phyloP scores from a whole-genome alignment of 805 yeast genomes.

The Kurtzmaniella cleridarum region DNA sequence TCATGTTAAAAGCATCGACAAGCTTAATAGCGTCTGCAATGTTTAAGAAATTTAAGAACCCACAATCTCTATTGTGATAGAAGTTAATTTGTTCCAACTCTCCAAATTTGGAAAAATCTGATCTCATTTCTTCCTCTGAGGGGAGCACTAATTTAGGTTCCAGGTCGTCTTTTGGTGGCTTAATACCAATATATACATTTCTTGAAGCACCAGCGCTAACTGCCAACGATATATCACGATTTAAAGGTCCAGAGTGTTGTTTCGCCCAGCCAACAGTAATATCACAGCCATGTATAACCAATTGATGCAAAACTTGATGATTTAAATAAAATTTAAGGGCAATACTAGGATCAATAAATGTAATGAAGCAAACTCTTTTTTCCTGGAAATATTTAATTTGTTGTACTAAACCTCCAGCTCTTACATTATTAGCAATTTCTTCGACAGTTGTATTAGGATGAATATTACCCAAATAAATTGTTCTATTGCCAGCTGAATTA shows the following conservation, averaged over 20 bases:
- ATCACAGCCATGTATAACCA: conserved; percentile 56
- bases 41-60: conserved; percentile 65
- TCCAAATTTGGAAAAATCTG: conserved; percentile 62
- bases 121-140: conserved; percentile 43
- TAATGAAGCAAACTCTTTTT: conserved; percentile 60
- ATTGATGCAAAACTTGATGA: conserved; percentile 50
- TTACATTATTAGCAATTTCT: conserved; percentile 68
- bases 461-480: conserved; percentile 64
- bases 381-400: conserved; percentile 46
- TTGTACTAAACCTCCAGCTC: conserved; percentile 73
- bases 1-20: conserved; percentile 50
- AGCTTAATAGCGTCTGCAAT: conserved; percentile 59
- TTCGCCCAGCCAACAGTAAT: conserved; percentile 70
- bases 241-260: conserved; percentile 58
- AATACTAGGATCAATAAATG: conserved; percentile 58
- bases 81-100: conserved; percentile 72
- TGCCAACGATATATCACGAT: conserved; percentile 51
- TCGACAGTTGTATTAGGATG: conserved; percentile 61
- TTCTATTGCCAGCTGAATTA: conserved; percentile 47
- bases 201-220: conserved; percentile 73
- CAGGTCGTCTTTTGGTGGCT: conserved; percentile 19
- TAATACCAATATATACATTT: conserved; percentile 68
- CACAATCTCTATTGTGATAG: conserved; percentile 65
- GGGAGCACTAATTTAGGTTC: conserved; percentile 13
- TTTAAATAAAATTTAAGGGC: conserved; percentile 65